A percentile compares a stretch with the other conserved stretches of the same genome.
These are phyloP conservation scores for Neurospora sp. DNA, from an alignment of 495 filamentous ascomycete genomes.

Conservation along the genomic window DNA sequence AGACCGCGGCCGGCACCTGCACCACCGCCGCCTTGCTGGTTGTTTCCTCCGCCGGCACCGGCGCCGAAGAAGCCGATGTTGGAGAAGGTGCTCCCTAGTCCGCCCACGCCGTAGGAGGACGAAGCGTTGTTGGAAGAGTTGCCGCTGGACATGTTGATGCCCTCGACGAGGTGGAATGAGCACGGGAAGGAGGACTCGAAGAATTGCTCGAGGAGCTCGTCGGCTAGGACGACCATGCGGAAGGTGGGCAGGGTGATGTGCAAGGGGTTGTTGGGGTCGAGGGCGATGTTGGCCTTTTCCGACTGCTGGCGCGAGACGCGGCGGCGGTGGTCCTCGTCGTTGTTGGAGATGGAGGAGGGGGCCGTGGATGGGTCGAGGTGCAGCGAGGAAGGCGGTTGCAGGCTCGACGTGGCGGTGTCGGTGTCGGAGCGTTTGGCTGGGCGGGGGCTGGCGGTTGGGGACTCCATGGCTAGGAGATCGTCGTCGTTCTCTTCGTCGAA, in stretches of 20 bases:
- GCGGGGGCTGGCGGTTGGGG: constrained; percentile 26
- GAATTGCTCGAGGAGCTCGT: constrained; percentile 90
- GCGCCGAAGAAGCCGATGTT: constrained; percentile 45
- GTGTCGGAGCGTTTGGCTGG: constrained; percentile 20
- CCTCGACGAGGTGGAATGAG: constrained; percentile 47
- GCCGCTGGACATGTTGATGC: constrained; percentile 20
- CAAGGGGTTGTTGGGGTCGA: constrained; percentile 84
- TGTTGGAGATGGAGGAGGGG: constrained; percentile 3
- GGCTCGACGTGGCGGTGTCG: not conserved
- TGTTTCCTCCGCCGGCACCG: constrained; percentile 22
- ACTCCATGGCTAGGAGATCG: constrained; percentile 53
- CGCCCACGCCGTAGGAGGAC: constrained; percentile 31
- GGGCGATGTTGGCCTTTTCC: constrained; percentile 68
- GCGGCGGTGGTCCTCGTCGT: constrained; percentile 13
- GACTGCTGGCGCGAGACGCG: constrained; percentile 44
- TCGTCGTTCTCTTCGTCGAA: constrained; percentile 50
- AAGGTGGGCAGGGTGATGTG: constrained; percentile 97
- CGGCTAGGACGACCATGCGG: constrained; percentile 94
- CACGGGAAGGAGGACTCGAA: constrained; percentile 74
- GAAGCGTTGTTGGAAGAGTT: constrained; percentile 32
- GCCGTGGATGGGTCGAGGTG: constrained; percentile 12
- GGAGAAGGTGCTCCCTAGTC: constrained; percentile 69
- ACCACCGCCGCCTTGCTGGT: constrained; percentile 30
- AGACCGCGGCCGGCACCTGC: constrained; percentile 66
- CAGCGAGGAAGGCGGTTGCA: constrained; percentile 9